Percentiles rank a stretch among this genome's conserved stretches.
phyloP scores from a whole-genome alignment of 768 basidiomycete genomes.

The Clathrus columnatus region DNA sequence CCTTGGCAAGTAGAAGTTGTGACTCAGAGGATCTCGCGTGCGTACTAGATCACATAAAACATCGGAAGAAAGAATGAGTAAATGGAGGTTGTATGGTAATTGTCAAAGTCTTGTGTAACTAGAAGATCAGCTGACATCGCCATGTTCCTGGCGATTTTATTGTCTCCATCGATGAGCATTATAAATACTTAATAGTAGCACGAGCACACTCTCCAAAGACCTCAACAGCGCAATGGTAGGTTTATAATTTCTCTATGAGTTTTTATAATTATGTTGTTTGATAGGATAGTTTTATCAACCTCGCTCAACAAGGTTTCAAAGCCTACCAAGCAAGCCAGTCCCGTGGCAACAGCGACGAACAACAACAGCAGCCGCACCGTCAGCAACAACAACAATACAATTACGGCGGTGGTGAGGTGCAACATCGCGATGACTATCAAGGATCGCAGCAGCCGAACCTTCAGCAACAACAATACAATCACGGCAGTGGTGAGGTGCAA shows the following conservation, averaged over 20 bases:
- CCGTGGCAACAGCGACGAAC: conserved; percentile 22
- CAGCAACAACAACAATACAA: conserved; percentile 16
- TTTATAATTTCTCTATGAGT: background rate
- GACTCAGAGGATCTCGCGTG: too few species aligned
- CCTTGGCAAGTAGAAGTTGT: too few species aligned
- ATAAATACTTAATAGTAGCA: background rate
- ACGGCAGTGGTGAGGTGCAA: conserved; percentile 21
- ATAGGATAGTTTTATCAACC: conserved; percentile 57
- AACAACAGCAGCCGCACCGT: conserved; percentile 11
- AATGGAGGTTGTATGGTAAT: too few species aligned
- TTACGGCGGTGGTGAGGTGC: conserved; percentile 21
- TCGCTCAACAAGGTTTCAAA: conserved; percentile 60
- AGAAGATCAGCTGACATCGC: background rate
- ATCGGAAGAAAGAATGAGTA: too few species aligned
- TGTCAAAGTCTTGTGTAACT: too few species aligned
- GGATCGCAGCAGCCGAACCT: conserved; percentile 17
- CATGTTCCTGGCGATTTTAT: background rate
- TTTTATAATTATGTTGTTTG: background rate
- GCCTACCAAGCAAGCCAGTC: conserved; percentile 42
- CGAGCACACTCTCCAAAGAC: background rate
- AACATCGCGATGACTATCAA: conserved; percentile 9
- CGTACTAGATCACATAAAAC: too few species aligned
- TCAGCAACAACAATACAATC: conserved; percentile 15
- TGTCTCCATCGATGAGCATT: background rate
- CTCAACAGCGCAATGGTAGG: background rate